Base-by-base conservation (phyloP, 441 rosid species). In the Mallotus repandus region DNA sequence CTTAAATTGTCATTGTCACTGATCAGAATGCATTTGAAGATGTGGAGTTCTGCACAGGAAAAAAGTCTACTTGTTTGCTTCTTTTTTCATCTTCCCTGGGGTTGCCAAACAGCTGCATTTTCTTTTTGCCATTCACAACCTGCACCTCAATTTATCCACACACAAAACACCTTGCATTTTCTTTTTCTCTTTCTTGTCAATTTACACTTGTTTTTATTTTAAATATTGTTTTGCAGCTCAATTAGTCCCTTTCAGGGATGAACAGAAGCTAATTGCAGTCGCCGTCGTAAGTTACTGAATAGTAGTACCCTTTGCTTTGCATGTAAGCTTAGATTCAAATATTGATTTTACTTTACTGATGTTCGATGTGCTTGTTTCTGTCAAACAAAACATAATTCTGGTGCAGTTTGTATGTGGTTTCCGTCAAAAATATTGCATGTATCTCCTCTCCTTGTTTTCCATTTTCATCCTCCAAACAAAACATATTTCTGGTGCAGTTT, bases 11-110 rank as follows among this genome's bases (percentile, higher is more conserved):
- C 61, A 61, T 71, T 75, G 32, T 60, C 16, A 65, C 14, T 82
- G 35, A 78, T 61, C 84, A 96, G 99, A 79, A 91, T 76, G 97
- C 98, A 66, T 86, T 96, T 81, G 98, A 96, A 77, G 97, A 94
- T 81, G 98, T 46, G 98, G 98, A 45, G 76, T 77, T 83, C 91
- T 96, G 41, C 29, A 83, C 46, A 94, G 94, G 66, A 80, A 89
- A 85, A 92, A 85, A 81, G 98, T 90, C 57, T 96, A 79, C 85
- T 82, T 96, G 75, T 94, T 94, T 58, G 98, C 94, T 62, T 88
- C 88, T 79, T 15, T 58, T 4, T 63, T 64, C 32, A 15, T 43
- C 11, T 49, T 12, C 53, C 52, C 46, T 65, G 45, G 32, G 4
- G 1, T 68, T 16, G n/a, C 41, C 49, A 45, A 45, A 43, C 43